These are phyloP conservation scores for Penicillium longicatenatum DNA, from an alignment of 495 filamentous ascomycete genomes.

Conservation along the genomic window DNA sequence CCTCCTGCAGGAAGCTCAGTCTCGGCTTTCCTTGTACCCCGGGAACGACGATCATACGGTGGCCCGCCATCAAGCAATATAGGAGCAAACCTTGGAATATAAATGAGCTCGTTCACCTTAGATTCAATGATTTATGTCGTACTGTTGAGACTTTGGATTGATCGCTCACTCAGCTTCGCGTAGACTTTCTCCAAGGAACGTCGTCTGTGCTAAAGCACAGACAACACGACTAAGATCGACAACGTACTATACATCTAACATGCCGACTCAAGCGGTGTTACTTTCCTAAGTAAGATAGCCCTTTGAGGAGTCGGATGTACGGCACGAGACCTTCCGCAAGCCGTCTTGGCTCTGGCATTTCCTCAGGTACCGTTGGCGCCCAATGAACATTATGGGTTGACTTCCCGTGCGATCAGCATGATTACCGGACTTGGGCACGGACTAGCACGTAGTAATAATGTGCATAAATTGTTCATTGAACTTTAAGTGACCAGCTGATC, in stretches of 20 bases:
- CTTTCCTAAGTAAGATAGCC: background rate
- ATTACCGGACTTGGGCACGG: background rate
- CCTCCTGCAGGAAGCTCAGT: background rate
- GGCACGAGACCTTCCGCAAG: constrained; percentile 1
- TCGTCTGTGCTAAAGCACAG: background rate
- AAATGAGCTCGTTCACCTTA: too few relatives aligned
- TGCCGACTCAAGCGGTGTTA: background rate
- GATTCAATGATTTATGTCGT: too few relatives aligned
- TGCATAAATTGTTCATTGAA: background rate
- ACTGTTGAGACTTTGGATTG: too few relatives aligned
- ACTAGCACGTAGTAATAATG: background rate
- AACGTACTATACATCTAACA: background rate
- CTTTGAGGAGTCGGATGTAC: background rate
- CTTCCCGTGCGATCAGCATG: constrained; percentile 6
- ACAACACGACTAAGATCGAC: constrained; percentile 4
- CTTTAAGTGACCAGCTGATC: background rate
- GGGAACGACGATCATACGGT: constrained; percentile 5
- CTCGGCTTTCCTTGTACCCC: background rate
- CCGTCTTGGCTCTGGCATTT: background rate
- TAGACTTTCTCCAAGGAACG: background rate
- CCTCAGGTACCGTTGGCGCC: constrained; percentile 1
- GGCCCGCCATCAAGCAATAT: background rate
- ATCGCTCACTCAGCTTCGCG: background rate
- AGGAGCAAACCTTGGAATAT: too few relatives aligned
- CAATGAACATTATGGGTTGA: background rate